phyloP scores from a whole-genome alignment of 441 rosid species.

The Adansonia madagascariensis region DNA sequence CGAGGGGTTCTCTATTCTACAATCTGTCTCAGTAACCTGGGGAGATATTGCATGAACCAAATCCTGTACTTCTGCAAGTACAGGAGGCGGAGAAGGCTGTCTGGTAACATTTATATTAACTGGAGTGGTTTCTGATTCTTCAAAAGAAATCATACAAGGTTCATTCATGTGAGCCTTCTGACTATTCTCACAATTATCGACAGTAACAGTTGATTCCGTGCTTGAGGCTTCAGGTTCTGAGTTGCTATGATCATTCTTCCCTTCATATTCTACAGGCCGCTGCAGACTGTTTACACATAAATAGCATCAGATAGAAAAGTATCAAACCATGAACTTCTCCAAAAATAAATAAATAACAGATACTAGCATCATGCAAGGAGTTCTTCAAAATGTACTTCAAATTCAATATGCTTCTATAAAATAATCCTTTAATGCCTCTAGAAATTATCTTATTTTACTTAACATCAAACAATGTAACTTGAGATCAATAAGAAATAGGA shows the following conservation, averaged over 20 bases:
- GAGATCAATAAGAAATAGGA: slow-evolving; percentile 7
- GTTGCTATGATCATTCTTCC: slow-evolving; percentile 42
- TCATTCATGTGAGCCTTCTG: slow-evolving; percentile 50
- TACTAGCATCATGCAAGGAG: slow-evolving; percentile 4
- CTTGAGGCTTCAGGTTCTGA: slow-evolving; percentile 48
- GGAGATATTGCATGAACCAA: slow-evolving; percentile 58
- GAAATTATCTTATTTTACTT: slow-evolving; percentile 6
- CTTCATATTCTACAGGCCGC: slow-evolving; percentile 43
- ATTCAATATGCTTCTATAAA: background rate
- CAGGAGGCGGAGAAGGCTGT: slow-evolving; percentile 96
- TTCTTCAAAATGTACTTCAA: background rate
- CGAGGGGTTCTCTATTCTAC: slow-evolving; percentile 53
- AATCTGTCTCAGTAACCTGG: slow-evolving; percentile 49
- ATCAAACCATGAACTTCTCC: slow-evolving; percentile 27
- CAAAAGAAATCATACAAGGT: slow-evolving; percentile 88
- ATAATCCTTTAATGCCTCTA: slow-evolving; percentile 19
- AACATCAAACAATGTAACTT: background rate
- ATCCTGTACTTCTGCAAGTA: slow-evolving; percentile 92
- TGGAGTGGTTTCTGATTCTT: slow-evolving; percentile 55
- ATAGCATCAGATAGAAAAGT: slow-evolving; percentile 3
- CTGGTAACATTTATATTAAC: slow-evolving; percentile 51
- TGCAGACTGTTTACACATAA: slow-evolving; percentile 46
- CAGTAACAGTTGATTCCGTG: slow-evolving; percentile 37
- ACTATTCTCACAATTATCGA: slow-evolving; percentile 39
- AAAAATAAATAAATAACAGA: slow-evolving; percentile 8